Evolutionary conservation across 345 rosid genomes (phyloP), one percentile per base, ranked within the genome.

Genomic region (Salix udensis): DNA sequence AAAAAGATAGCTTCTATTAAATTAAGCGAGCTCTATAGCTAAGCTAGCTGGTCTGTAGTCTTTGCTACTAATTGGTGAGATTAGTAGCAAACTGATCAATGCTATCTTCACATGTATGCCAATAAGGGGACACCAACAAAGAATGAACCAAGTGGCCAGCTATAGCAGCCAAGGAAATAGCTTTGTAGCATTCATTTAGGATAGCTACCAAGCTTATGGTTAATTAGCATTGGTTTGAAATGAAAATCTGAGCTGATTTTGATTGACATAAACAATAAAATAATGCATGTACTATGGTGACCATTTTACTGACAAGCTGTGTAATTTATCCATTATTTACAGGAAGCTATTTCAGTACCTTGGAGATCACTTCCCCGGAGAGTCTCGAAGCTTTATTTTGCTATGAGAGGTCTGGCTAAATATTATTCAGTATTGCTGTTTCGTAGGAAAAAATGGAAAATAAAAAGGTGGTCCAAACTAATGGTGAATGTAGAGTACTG

Each of bases 301-400:
- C 9, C 52, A n/a, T 26, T 76, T 55, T 68, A 37, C 78, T 68
- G 67, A 53, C 31, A 48, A 66, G 4, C 26, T 65, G 15, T 42
- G 15, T 30, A 23, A 28, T 71, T 39, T 18, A 55, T 72, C 65
- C 44, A 18, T 61, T 73, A 37, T 19, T 65, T 74, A 62, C 89
- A 93, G 98, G 97, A 92, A 85, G 91, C 99, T 16, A 76, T 89
- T 79, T 77, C 94, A 23, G 88, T 89, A 60, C 91, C 99, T 70
- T 96, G 99, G 99, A 88, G 62, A 82, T 72, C 71, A n/a, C 86
- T 93, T 72, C 97, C 94, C 23, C 77, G 78, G 87, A 93, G 82
- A 88, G 82, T 83, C 75, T 85, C 91, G 40, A 91, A 91, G 90
- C 96, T 95, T 72, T 91, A 85, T 83, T 93, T 90, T 73, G 92